phyloP scores from a whole-genome alignment of 441 rosid species.

The Sinapis alba region DNA sequence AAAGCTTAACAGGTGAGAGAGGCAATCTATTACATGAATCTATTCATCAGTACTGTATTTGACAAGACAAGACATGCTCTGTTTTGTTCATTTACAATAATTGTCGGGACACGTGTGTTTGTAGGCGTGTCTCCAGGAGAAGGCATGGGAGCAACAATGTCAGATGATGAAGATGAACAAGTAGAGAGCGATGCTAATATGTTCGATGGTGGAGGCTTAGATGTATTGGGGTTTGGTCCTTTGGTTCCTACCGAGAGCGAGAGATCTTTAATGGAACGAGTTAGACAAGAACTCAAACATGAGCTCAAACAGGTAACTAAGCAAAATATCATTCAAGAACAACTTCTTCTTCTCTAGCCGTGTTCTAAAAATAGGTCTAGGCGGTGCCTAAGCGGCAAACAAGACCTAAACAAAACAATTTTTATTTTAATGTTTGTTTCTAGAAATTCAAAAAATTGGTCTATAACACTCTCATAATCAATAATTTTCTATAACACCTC shows the following conservation, averaged over 20 bases:
- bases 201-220: conserved; percentile 74
- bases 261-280: conserved; percentile 96
- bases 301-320: conserved; percentile 83
- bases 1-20: conserved; percentile 84
- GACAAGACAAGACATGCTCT: neutral
- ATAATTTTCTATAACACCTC: neutral
- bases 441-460: no score
- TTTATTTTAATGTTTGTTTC: neutral
- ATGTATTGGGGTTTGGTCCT: conserved; percentile 96
- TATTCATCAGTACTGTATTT: neutral
- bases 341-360: neutral
- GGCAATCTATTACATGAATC: neutral
- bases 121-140: conserved; percentile 94
- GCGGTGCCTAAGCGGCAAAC: neutral
- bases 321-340: neutral
- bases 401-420: neutral
- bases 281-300: conserved; percentile 94
- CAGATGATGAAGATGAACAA: conserved; percentile 95
- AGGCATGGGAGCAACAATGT: conserved; percentile 98
- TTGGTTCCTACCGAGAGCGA: conserved; percentile 92
- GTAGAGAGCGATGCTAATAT: conserved; percentile 84
- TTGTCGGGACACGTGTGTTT: neutral
- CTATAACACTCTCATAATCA: neutral
- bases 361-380: neutral
- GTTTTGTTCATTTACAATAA: neutral